Evolutionary conservation across 768 basidiomycete genomes (phyloP).

Genomic region (Peribolospora baueri): DNA sequence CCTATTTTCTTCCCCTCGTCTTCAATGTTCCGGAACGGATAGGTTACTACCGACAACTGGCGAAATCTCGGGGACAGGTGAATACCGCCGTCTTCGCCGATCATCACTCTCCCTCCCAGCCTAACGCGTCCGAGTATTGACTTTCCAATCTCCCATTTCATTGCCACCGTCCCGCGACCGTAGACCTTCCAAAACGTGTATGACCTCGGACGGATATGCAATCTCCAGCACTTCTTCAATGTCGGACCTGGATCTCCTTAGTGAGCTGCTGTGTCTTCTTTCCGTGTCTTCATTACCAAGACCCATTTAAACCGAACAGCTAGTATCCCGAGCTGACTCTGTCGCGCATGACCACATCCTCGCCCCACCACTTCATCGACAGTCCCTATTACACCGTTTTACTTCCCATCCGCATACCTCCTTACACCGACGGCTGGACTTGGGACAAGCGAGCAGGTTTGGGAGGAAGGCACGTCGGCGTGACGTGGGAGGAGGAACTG

Average conservation of each 20-base stretch:
- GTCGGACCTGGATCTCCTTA: conserved; percentile 43
- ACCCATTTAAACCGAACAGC: too few species aligned
- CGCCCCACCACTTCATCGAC: not conserved
- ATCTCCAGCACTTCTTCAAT: conserved; percentile 71
- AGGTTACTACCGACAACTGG: conserved; percentile 42
- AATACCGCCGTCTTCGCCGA: conserved; percentile 9
- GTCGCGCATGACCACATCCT: not conserved
- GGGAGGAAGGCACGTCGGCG: conserved; percentile 31
- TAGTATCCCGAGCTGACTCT: too few species aligned
- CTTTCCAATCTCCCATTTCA: not conserved
- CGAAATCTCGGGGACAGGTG: conserved; percentile 45
- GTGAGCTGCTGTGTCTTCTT: conserved; percentile 27
- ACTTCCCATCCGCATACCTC: conserved; percentile 50
- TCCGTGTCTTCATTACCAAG: too few species aligned
- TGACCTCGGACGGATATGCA: conserved; percentile 50
- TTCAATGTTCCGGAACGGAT: not conserved
- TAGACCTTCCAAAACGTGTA: conserved; percentile 74
- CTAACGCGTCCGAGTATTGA: not conserved
- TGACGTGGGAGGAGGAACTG: conserved; percentile 56
- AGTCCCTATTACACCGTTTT: conserved; percentile 61
- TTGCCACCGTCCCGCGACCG: not conserved
- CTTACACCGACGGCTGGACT: conserved; percentile 57
- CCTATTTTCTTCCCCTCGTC: not conserved
- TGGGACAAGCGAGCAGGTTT: conserved; percentile 53
- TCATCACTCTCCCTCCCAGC: not conserved